phyloP scores from a whole-genome alignment of 2,329 filamentous ascomycete species.

The Zasmidium angulare region DNA sequence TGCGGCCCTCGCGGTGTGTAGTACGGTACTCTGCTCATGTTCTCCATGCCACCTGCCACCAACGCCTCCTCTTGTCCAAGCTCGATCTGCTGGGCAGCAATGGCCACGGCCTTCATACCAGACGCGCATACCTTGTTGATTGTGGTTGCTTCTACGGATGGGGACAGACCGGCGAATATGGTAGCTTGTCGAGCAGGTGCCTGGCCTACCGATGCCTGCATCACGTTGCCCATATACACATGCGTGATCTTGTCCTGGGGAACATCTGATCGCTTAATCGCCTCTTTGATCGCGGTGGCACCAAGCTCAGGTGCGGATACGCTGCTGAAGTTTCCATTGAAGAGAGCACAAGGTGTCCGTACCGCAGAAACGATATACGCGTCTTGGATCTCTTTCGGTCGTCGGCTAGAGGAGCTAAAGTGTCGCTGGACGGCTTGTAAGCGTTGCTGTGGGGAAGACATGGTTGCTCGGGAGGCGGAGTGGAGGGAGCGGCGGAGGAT shows the following conservation, averaged over 20 bases:
- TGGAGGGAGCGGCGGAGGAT: conserved; percentile 25
- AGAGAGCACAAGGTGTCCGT: conserved; percentile 90
- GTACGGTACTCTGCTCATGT: conserved; percentile 92
- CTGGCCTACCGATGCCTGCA: conserved; percentile 81
- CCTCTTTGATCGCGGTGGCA: conserved; percentile 87
- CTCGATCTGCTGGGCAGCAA: conserved; percentile 93
- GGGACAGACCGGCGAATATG: conserved; percentile 81
- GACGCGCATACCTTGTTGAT: conserved; percentile 99
- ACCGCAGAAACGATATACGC: conserved; percentile 91
- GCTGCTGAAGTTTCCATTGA: conserved; percentile 86
- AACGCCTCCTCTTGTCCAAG: conserved; percentile 85
- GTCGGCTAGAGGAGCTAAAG: conserved; percentile 52
- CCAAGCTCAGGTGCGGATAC: conserved; percentile 86
- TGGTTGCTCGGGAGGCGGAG: conserved; percentile 22
- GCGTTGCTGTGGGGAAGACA: conserved; percentile 28
- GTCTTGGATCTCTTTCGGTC: conserved; percentile 71
- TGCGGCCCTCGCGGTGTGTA: conserved; percentile 81
- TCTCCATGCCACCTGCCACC: conserved; percentile 95
- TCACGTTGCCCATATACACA: conserved; percentile 97
- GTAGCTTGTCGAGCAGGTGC: conserved; percentile 87
- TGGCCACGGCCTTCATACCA: conserved; percentile 84
- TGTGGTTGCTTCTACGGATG: conserved; percentile 81
- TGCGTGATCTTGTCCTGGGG: conserved; percentile 79
- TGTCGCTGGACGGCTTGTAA: conserved; percentile 30
- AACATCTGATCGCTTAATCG: conserved; percentile 80